These are phyloP conservation scores for Nicotiana sylvestris DNA, from an alignment of 257 asterid species.

Conservation along the genomic window DNA sequence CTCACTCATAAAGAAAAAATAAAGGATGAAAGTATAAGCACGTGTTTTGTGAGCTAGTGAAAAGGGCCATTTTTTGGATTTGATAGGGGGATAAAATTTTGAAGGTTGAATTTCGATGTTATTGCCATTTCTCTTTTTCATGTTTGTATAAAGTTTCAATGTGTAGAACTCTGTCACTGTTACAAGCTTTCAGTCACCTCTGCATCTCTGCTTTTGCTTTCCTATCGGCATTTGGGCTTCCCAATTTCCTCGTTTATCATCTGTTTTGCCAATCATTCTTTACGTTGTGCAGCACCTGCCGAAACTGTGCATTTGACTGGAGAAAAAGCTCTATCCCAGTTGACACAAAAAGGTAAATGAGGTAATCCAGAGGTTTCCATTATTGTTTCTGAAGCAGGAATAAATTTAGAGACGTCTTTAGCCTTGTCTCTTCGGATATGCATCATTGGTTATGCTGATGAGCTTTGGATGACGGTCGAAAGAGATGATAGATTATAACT, in stretches of 20 bases:
- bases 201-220: neutral
- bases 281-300: constrained; percentile 15
- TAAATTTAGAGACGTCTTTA: neutral
- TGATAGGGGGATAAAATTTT: neutral
- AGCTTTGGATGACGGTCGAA: neutral
- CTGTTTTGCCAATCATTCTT: neutral
- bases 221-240: neutral
- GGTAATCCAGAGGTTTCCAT: neutral
- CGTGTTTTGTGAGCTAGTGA: neutral
- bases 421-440: neutral
- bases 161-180: neutral
- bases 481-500: neutral
- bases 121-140: neutral
- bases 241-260: neutral
- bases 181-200: neutral
- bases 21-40: neutral
- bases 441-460: neutral
- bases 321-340: constrained; percentile 4
- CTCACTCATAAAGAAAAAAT: neutral
- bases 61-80: neutral
- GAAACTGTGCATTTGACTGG: neutral
- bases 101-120: neutral
- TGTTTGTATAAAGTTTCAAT: neutral
- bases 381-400: neutral
- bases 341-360: constrained; percentile 11